Conservation (phyloP, 2,329 filamentous ascomycete species). For the Fusarium drepaniforme region DNA sequence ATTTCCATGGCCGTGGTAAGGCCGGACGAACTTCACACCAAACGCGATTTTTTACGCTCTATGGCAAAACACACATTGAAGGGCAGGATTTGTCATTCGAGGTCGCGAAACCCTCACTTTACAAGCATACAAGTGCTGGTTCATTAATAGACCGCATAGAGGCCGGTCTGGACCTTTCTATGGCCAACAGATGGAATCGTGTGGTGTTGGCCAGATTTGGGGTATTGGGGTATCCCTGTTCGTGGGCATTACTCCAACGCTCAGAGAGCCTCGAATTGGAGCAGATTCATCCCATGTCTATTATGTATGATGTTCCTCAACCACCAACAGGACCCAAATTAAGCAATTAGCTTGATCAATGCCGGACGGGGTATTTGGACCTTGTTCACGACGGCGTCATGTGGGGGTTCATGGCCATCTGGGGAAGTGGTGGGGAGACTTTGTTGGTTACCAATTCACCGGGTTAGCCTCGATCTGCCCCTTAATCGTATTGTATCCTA, state of each 20-base stretch:
- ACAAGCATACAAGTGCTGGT: background rate
- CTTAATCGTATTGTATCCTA: background rate
- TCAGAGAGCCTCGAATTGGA: background rate
- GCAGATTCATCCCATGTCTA: no score
- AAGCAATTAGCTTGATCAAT: background rate
- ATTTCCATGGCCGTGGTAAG: constrained; percentile 28
- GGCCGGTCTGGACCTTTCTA: background rate
- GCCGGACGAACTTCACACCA: constrained; percentile 26
- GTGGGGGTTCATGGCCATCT: constrained; percentile 1
- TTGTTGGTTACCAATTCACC: background rate
- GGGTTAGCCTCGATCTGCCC: background rate
- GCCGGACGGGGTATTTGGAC: background rate
- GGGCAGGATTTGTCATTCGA: background rate
- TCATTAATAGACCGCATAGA: background rate
- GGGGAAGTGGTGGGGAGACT: constrained; percentile 9
- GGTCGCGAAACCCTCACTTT: background rate
- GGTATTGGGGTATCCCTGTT: constrained; percentile 15
- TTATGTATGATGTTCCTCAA: background rate
- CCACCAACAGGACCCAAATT: background rate
- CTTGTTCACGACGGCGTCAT: constrained; percentile 7
- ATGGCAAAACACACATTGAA: background rate
- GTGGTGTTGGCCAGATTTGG: background rate
- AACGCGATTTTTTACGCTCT: background rate
- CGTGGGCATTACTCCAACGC: constrained; percentile 6
- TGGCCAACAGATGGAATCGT: background rate